Conservation (phyloP, 352 stramenopile genomes). For the Pythium pectinolyticum region DNA sequence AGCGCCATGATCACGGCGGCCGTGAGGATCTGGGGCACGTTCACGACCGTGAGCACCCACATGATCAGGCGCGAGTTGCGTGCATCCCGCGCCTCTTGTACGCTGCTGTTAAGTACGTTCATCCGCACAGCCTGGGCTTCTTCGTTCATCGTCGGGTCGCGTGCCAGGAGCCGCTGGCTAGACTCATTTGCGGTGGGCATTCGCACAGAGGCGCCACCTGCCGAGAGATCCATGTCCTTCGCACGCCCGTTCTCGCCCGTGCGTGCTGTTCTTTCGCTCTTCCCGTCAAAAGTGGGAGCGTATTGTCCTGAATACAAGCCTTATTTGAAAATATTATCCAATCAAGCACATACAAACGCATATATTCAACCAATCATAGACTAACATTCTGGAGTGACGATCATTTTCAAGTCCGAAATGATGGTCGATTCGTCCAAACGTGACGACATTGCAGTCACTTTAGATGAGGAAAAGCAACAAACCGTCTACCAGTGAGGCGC, state of each 20-base stretch:
- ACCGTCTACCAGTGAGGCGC: slow-evolving; percentile 52
- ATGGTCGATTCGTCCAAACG: slow-evolving; percentile 6
- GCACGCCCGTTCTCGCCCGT: too few relatives aligned
- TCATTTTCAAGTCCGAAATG: slow-evolving; percentile 9
- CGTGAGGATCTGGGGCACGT: slow-evolving; percentile 72
- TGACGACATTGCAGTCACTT: not conserved
- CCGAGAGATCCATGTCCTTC: slow-evolving; percentile 3
- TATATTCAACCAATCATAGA: slow-evolving; percentile 19
- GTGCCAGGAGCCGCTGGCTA: slow-evolving; percentile 36
- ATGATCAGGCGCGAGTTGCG: slow-evolving; percentile 82
- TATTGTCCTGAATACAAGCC: not conserved
- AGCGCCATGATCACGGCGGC: slow-evolving; percentile 57
- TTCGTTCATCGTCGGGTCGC: slow-evolving; percentile 39
- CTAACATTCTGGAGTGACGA: not conserved
- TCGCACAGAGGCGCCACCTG: not conserved
- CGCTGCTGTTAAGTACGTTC: slow-evolving; percentile 84
- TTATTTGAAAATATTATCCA: slow-evolving; percentile 19
- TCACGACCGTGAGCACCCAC: slow-evolving; percentile 73
- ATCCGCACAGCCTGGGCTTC: slow-evolving; percentile 79
- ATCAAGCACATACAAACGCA: not conserved
- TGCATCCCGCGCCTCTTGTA: slow-evolving; percentile 76
- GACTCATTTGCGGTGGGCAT: slow-evolving; percentile 19
- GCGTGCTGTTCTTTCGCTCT: too few relatives aligned
- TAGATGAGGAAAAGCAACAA: slow-evolving; percentile 74
- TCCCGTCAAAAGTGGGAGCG: not conserved